Conservation (phyloP, 2,329 filamentous ascomycete species). For the Rhexocercosporidium sp. region DNA sequence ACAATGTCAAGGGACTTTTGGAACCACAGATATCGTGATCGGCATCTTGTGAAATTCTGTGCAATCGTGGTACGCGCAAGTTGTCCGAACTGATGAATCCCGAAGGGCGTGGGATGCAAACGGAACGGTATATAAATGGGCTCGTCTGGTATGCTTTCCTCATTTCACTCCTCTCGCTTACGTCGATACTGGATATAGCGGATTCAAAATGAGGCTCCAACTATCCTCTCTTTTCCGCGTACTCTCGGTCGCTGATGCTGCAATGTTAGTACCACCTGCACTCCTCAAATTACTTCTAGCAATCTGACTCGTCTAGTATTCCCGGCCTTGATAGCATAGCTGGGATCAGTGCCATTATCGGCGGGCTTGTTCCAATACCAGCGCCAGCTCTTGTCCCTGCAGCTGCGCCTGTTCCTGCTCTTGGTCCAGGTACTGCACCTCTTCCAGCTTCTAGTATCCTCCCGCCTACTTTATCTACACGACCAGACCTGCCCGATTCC, state of each 20-base stretch:
- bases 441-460: neutral
- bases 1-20: neutral
- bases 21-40: neutral
- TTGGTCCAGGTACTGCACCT: neutral
- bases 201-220: neutral
- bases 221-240: neutral
- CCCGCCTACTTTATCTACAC: neutral
- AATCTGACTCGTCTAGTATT: neutral
- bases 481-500: neutral
- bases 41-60: neutral
- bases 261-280: neutral
- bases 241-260: neutral
- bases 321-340: neutral
- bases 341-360: neutral
- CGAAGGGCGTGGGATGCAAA: no score
- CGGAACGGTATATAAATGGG: no score
- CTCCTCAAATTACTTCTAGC: neutral
- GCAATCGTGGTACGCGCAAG: no score
- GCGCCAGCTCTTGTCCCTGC: no score
- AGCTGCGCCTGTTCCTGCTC: no score
- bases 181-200: no score
- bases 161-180: no score
- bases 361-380: neutral
- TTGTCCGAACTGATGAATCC: no score
- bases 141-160: no score